Conservation (phyloP, 2,329 filamentous ascomycete genomes). For the Trichoderma arundinaceum region DNA sequence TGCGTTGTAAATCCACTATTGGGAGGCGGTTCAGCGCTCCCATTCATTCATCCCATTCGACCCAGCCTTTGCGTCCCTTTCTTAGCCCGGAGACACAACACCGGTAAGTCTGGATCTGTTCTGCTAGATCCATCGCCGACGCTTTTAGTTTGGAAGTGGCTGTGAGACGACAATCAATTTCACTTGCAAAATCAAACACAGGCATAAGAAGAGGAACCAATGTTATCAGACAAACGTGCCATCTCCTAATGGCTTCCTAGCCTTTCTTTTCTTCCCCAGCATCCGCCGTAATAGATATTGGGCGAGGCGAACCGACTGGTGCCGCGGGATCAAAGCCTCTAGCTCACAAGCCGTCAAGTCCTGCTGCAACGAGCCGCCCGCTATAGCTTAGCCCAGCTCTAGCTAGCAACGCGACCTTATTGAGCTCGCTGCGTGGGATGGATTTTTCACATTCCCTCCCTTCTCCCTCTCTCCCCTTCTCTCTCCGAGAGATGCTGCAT, state of each 20-base stretch:
- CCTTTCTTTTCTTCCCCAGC: not conserved
- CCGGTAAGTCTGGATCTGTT: not conserved
- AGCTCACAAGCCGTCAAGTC: constrained; percentile 11
- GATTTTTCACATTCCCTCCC: not conserved
- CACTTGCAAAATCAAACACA: constrained; percentile 7
- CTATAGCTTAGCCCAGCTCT: constrained; percentile 20
- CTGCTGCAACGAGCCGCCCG: constrained; percentile 25
- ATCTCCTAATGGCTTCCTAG: not conserved
- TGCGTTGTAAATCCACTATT: not conserved
- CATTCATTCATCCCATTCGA: not conserved
- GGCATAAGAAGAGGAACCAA: not conserved
- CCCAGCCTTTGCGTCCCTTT: not conserved
- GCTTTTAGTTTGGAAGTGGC: not conserved
- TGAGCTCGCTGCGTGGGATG: not conserved
- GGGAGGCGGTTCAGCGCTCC: not conserved
- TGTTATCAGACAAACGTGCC: not conserved
- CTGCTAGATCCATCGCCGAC: not conserved
- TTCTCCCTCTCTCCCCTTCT: not conserved
- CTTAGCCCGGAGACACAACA: not conserved
- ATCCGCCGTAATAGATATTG: constrained; percentile 10
- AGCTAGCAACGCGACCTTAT: not conserved
- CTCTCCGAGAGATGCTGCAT: not conserved
- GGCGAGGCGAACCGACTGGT: constrained; percentile 27
- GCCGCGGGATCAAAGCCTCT: constrained; percentile 29
- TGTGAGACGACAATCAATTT: not conserved